These are phyloP conservation scores for Leccinum truebloodii DNA, from an alignment of 768 basidiomycete species.

Conservation along the genomic window DNA sequence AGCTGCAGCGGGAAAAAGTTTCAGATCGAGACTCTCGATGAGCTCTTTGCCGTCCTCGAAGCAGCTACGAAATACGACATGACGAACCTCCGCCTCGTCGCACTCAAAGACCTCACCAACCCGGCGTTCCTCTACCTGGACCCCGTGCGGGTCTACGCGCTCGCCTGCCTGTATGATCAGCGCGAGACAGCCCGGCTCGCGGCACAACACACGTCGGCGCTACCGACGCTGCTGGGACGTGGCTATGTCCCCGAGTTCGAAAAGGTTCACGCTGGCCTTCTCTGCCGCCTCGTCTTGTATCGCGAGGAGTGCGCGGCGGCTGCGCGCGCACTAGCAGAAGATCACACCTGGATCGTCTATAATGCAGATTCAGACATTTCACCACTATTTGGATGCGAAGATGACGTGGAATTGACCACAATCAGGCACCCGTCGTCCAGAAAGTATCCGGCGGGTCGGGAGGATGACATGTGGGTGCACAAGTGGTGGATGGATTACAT, in stretches of 20 bases:
- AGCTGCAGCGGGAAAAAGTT: conserved; percentile 1
- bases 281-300: conserved; percentile 12
- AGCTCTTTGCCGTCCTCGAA: conserved; percentile 13
- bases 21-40: neutral
- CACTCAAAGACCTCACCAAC: conserved; percentile 5
- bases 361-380: too few relatives aligned
- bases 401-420: neutral
- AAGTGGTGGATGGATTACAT: conserved; percentile 19
- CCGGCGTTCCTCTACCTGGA: conserved; percentile 6
- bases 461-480: neutral
- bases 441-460: conserved; percentile 4
- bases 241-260: conserved; percentile 14
- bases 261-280: conserved; percentile 7
- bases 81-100: neutral
- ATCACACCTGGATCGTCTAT: conserved; percentile 13
- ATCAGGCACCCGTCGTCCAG: conserved; percentile 3
- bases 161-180: conserved; percentile 14
- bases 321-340: neutral
- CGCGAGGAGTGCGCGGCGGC: conserved; percentile 5
- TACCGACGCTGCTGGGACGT: neutral
- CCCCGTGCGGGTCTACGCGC: conserved; percentile 9
- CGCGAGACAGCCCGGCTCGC: conserved; percentile 6
- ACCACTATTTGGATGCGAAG: conserved; percentile 3
- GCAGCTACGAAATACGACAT: conserved; percentile 20
- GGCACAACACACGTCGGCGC: conserved; percentile 10